Percentiles rank a stretch among this genome's conserved stretches.
Conservation (phyloP, 1,284 basidiomycete species). For the Heliocybe sulcata region DNA sequence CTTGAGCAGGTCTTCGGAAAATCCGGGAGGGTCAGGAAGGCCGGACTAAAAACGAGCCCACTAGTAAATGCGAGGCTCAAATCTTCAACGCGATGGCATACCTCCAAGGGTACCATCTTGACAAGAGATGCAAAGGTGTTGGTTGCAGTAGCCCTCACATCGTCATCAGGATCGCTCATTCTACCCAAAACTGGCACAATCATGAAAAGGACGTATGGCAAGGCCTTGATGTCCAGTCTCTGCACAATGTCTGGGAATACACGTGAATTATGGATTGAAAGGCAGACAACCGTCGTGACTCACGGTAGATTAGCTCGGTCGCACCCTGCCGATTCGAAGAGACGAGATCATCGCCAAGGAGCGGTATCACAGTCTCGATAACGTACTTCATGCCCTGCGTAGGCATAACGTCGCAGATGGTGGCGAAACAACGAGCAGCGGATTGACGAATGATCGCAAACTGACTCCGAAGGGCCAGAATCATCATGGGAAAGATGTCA, state of each 20-base stretch:
- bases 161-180: constrained; percentile 94
- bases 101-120: constrained; percentile 98
- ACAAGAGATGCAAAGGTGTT: constrained; percentile 98
- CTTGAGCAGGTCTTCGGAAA: constrained; percentile 85
- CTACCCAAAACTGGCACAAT: constrained; percentile 94
- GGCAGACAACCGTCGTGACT: constrained; percentile 23
- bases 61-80: background rate
- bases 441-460: constrained; percentile 88
- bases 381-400: constrained; percentile 83
- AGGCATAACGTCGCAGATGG: constrained; percentile 83
- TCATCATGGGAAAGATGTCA: constrained; percentile 73
- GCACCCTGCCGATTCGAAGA: constrained; percentile 84
- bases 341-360: constrained; percentile 77
- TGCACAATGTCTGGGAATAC: constrained; percentile 78
- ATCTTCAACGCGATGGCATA: constrained; percentile 22
- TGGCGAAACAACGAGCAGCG: constrained; percentile 83
- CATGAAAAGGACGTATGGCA: constrained; percentile 97
- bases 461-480: constrained; percentile 72
- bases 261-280: constrained; percentile 5
- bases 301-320: constrained; percentile 87
- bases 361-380: constrained; percentile 81
- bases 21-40: constrained; percentile 89
- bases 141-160: constrained; percentile 88
- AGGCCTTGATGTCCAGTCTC: constrained; percentile 85
- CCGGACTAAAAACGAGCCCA: constrained; percentile 59